Percentiles rank a stretch among this genome's conserved stretches.
These are phyloP conservation scores for Sordariomycetes sp. DNA, from an alignment of 2,329 filamentous ascomycete genomes.

Conservation along the genomic window DNA sequence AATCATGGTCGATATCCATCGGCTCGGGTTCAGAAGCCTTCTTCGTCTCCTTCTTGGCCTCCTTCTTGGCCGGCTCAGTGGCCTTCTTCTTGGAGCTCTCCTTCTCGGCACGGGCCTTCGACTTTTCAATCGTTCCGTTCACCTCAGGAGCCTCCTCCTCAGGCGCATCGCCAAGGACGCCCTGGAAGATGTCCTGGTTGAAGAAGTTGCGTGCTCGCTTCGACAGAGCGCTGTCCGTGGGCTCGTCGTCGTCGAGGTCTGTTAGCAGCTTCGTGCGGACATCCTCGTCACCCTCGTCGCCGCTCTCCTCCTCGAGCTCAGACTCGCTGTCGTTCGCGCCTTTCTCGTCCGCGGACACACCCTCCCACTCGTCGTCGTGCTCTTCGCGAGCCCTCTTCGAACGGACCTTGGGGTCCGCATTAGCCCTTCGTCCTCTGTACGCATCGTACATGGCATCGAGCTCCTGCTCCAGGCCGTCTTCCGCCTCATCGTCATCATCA, in stretches of 20 bases:
- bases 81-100: constrained; percentile 19
- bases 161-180: constrained; percentile 41
- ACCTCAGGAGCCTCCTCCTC: constrained; percentile 26
- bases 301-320: constrained; percentile 36
- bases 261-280: constrained; percentile 17
- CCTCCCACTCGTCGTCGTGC: constrained; percentile 84
- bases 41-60: constrained; percentile 4
- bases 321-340: constrained; percentile 41
- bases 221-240: constrained; percentile 38
- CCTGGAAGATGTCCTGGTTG: constrained; percentile 86
- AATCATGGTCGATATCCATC: constrained; percentile 9
- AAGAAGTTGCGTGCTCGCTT: constrained; percentile 83
- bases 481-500: constrained; percentile 60
- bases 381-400: constrained; percentile 80
- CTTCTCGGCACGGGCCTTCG: constrained; percentile 11
- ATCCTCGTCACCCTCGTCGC: constrained; percentile 18
- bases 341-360: constrained; percentile 57
- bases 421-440: constrained; percentile 69
- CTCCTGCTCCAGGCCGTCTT: constrained; percentile 70
- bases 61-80: constrained; percentile 8
- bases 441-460: constrained; percentile 79
- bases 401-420: constrained; percentile 72
- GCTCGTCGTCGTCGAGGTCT: constrained; percentile 33
- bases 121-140: constrained; percentile 11
- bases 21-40: constrained; percentile 5